These are phyloP conservation scores for Phialocephala sp. DNA, from an alignment of 2,329 filamentous ascomycete species.

Conservation along the genomic window DNA sequence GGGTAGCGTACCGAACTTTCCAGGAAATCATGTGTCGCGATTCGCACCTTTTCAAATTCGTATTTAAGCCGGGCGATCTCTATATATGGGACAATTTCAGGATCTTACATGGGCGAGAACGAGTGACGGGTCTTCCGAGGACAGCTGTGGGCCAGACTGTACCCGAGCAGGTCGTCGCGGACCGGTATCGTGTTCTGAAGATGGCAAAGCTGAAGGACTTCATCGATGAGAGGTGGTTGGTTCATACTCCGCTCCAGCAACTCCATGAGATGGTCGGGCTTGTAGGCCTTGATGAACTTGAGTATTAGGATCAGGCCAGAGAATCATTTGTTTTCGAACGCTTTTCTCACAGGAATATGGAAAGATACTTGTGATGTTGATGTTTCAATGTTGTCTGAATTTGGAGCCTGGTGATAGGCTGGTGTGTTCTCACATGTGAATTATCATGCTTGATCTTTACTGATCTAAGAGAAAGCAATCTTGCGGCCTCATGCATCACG, in stretches of 20 bases:
- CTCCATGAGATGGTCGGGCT: not conserved
- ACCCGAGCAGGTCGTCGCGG: not conserved
- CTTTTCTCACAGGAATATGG: no score
- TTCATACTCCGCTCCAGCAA: not conserved
- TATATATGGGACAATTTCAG: slow-evolving; percentile 2
- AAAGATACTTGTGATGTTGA: no score
- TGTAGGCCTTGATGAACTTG: not conserved
- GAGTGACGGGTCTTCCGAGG: not conserved
- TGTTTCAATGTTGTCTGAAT: no score
- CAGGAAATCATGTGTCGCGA: not conserved
- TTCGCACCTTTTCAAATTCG: not conserved
- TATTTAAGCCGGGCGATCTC: not conserved
- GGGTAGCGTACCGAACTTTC: not conserved
- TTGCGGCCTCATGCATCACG: no score
- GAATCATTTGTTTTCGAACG: no score
- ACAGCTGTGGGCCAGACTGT: not conserved
- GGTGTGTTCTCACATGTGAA: no score
- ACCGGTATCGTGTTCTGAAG: not conserved
- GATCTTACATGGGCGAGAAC: not conserved
- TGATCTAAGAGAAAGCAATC: no score
- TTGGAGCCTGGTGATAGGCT: no score
- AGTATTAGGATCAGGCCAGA: no score
- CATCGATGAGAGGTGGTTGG: not conserved
- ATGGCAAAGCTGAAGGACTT: not conserved
- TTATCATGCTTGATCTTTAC: no score